phyloP scores from a whole-genome alignment of 441 rosid species.

The Erysimum cheiri region DNA sequence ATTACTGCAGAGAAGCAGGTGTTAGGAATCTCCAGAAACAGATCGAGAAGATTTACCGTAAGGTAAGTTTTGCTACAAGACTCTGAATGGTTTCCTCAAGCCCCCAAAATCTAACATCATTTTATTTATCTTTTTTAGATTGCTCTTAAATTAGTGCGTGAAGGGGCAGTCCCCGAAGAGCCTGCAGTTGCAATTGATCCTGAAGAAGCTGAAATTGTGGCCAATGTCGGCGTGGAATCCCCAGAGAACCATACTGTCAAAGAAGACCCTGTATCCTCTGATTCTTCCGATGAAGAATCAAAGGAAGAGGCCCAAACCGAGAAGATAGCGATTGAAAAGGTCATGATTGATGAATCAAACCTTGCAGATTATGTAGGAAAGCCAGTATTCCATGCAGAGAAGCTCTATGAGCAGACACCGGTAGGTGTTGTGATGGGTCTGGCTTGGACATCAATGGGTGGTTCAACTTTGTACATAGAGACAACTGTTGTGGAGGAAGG shows the following conservation, averaged over 20 bases:
- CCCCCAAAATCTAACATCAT: background rate
- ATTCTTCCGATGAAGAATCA: conserved; percentile 37
- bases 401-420: conserved; percentile 86
- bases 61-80: conserved; percentile 56
- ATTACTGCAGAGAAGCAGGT: conserved; percentile 98
- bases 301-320: conserved; percentile 50
- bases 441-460: conserved; percentile 99
- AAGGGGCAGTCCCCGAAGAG: conserved; percentile 55
- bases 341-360: conserved; percentile 71
- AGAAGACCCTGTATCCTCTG: conserved; percentile 42
- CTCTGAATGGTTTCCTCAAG: conserved; percentile 2
- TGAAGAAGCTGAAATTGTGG: conserved; percentile 41
- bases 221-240: conserved; percentile 44
- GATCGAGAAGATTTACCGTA: conserved; percentile 97
- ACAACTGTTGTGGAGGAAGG: conserved; percentile 88
- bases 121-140: conserved; percentile 56
- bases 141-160: conserved; percentile 88
- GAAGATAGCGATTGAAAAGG: conserved; percentile 56
- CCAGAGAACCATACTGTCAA: conserved; percentile 39
- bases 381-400: conserved; percentile 96
- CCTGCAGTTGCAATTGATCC: conserved; percentile 50
- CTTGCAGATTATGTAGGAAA: conserved; percentile 91
- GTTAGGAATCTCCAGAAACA: conserved; percentile 99
- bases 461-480: conserved; percentile 95
- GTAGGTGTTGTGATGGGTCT: conserved; percentile 99